Conservation (phyloP, 1,284 basidiomycete species). For the Neolentinus lepideus region DNA sequence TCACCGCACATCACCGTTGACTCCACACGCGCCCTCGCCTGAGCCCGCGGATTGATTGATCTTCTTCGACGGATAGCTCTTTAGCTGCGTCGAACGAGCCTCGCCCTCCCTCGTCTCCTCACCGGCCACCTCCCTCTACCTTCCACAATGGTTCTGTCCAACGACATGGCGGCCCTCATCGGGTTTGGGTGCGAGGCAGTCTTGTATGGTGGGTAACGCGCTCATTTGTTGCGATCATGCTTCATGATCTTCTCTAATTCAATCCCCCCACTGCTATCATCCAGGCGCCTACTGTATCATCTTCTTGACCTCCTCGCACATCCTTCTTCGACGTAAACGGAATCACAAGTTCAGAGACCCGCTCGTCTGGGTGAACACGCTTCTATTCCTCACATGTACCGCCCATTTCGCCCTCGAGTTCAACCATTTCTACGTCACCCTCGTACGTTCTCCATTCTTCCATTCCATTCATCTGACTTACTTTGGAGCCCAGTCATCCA, state of each 20-base stretch:
- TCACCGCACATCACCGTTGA: too few species aligned
- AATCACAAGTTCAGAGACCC: slow-evolving; percentile 12
- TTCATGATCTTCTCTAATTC: neutral
- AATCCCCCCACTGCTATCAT: neutral
- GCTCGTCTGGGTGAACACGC: slow-evolving; percentile 17
- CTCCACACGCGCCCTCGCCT: too few species aligned
- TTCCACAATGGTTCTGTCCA: slow-evolving; percentile 12
- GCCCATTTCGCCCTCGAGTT: slow-evolving; percentile 30
- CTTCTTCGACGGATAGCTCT: neutral
- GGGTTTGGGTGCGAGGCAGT: slow-evolving; percentile 25
- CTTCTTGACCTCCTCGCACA: slow-evolving; percentile 6
- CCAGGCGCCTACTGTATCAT: slow-evolving; percentile 8
- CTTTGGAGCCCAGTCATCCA: neutral
- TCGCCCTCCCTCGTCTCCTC: neutral
- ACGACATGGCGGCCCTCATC: slow-evolving; percentile 23
- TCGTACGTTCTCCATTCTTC: slow-evolving; percentile 17
- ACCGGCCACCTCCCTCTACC: neutral
- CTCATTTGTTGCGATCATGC: neutral
- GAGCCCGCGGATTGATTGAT: too few species aligned
- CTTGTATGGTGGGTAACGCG: slow-evolving; percentile 20
- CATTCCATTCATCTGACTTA: neutral
- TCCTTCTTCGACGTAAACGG: slow-evolving; percentile 12
- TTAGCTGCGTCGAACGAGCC: neutral
- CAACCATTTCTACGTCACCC: slow-evolving; percentile 24
- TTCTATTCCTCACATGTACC: slow-evolving; percentile 27